Base-by-base conservation (phyloP, 208 protist genomes). In the Trypanosoma platydactyli region DNA sequence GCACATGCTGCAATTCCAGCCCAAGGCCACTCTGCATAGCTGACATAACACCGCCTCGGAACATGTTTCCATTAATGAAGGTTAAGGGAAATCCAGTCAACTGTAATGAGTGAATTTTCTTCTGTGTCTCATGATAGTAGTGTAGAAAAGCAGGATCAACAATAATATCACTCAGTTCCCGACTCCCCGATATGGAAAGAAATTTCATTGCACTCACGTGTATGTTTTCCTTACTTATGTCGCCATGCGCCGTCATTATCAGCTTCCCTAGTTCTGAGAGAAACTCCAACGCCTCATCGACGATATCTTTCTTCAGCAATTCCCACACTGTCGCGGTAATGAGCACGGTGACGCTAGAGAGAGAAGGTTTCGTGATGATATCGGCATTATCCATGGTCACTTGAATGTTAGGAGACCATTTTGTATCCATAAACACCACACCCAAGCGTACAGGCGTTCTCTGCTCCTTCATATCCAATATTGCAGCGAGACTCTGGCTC, bases 11-110 rank as follows among this genome's bases (percentile, higher is more conserved):
- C 44, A 85, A 51, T 38, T 88, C 83, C 0, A 5, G 22, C 40
- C 66, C 33, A 51, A 89, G 67, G 13, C 27, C 64, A 16, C 45
- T 29, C 2, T 45, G 44, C 22, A 72, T 12, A 30, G 42, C 69
- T 12, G 29, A 1, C 15, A 42, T 12, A 42, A 73, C 1, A 44
- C 20, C 22, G 22, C 42, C 27, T 30, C n/a, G 9, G 63, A 48
- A 46, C 5, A 66, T 24, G 22, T 79, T 51, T 49, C 86, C 86
- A 64, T 92, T 92, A 33, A 92, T 42, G 24, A 89, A 51, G 9
- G 63, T 68, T 20, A 77, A 44, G 0, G 73, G 73, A 48, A 71
- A 68, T 42, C 35, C 24, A 16, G 48, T 25, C 27, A 77, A 13
- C 13, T 56, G 45, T 12, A 82, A 56, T 24, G 64, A 55, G 27